phyloP scores from a whole-genome alignment of 139 green algal genomes.

The Limnomonas spitsbergensis region DNA sequence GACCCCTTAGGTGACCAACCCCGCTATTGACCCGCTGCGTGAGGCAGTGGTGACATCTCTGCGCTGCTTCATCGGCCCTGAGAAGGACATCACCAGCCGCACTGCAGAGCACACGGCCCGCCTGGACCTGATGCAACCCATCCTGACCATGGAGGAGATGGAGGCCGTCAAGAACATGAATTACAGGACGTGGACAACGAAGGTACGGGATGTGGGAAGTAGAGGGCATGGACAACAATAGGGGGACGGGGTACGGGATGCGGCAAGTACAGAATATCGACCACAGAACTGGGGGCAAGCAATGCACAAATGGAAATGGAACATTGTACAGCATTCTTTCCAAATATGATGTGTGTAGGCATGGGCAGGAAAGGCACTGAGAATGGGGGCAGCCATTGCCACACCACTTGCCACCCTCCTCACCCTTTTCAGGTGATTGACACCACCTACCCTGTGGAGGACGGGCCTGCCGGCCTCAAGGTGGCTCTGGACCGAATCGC shows the following conservation, averaged over 20 bases:
- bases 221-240: no score
- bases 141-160: slow-evolving; percentile 81
- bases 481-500: slow-evolving; percentile 71
- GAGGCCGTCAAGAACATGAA: slow-evolving; percentile 75
- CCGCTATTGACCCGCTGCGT: slow-evolving; percentile 92
- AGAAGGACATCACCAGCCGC: slow-evolving; percentile 76
- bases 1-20: slow-evolving; percentile 98
- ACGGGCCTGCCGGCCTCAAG: slow-evolving; percentile 71
- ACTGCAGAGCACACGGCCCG: slow-evolving; percentile 63
- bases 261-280: no score
- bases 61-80: slow-evolving; percentile 89
- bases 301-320: no score
- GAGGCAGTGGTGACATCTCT: slow-evolving; percentile 91
- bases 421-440: slow-evolving; percentile 65
- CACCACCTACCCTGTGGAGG: slow-evolving; percentile 71
- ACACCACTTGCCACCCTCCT: neutral
- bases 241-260: no score
- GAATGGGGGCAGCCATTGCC: no score
- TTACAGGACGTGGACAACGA: slow-evolving; percentile 61
- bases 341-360: no score
- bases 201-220: no score
- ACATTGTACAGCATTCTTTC: no score
- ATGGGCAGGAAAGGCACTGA: no score
- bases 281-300: no score
- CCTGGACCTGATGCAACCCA: slow-evolving; percentile 75